phyloP scores from a whole-genome alignment of 1,284 basidiomycete genomes.

The Rhodotorula sp. region DNA sequence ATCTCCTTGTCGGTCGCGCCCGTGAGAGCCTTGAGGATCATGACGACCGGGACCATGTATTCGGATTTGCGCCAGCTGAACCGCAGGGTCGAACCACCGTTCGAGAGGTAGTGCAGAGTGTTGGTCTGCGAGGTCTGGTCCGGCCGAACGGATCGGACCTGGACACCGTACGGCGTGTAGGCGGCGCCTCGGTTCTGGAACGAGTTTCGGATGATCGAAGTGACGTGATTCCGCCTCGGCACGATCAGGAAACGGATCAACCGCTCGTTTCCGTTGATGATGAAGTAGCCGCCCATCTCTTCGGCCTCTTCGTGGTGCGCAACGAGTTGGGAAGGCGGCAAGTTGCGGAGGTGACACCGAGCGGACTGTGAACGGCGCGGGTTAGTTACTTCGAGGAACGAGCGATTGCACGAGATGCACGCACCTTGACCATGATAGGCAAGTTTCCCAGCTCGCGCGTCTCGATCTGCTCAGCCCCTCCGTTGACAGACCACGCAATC shows the following conservation, averaged over 20 bases:
- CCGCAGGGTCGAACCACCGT: constrained; percentile 90
- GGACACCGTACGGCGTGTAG: constrained; percentile 90
- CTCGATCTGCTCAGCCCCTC: constrained; percentile 68
- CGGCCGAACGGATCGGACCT: constrained; percentile 88
- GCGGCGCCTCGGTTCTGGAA: constrained; percentile 91
- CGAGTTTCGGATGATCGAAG: constrained; percentile 78
- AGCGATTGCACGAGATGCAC: constrained; percentile 49
- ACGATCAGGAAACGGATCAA: constrained; percentile 96
- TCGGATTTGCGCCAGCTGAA: constrained; percentile 99
- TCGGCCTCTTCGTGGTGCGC: constrained; percentile 91
- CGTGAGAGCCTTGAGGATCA: constrained; percentile 93
- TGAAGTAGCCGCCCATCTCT: constrained; percentile 98
- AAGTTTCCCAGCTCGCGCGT: constrained; percentile 86
- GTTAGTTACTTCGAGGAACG: neutral
- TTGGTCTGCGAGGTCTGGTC: constrained; percentile 94
- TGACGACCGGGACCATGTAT: constrained; percentile 97
- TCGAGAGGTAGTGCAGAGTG: constrained; percentile 93
- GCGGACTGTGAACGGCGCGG: constrained; percentile 66
- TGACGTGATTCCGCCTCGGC: constrained; percentile 84
- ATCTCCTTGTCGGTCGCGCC: constrained; percentile 95
- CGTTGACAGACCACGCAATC: constrained; percentile 81
- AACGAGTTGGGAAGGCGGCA: constrained; percentile 85
- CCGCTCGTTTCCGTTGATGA: constrained; percentile 99
- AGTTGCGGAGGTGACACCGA: constrained; percentile 82
- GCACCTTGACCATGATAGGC: constrained; percentile 93